Evolutionary conservation across 495 filamentous ascomycete species (phyloP).

Genomic region (Penicillium goetzii): DNA sequence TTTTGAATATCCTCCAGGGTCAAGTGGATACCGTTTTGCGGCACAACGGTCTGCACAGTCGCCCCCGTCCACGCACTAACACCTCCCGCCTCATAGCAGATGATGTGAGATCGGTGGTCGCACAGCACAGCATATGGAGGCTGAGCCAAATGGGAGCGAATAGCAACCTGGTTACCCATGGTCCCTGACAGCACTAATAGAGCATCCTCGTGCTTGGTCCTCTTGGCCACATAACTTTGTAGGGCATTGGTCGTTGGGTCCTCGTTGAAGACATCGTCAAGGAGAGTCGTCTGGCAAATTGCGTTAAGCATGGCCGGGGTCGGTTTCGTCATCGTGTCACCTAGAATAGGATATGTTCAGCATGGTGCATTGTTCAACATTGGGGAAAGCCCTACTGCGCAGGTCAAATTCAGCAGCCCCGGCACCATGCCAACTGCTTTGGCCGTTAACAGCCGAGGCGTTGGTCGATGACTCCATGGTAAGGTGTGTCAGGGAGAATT

Average conservation of each 20-base stretch:
- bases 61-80: constrained; percentile 51
- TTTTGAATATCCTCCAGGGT: constrained; percentile 75
- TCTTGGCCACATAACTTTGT: constrained; percentile 67
- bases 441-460: constrained; percentile 18
- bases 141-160: constrained; percentile 51
- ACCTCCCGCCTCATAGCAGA: constrained; percentile 55
- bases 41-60: constrained; percentile 42
- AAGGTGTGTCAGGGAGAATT: constrained; percentile 31
- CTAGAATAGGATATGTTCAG: constrained; percentile 20
- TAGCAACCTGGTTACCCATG: constrained; percentile 68
- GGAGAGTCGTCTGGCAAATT: constrained; percentile 59
- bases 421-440: constrained; percentile 59
- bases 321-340: constrained; percentile 85
- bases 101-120: constrained; percentile 53
- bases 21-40: constrained; percentile 69
- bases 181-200: constrained; percentile 83
- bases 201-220: constrained; percentile 72
- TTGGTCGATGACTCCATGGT: constrained; percentile 27
- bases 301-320: constrained; percentile 76
- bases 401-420: constrained; percentile 70
- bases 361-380: constrained; percentile 21
- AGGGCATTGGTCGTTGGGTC: constrained; percentile 78
- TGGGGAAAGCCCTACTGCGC: constrained; percentile 35
- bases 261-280: constrained; percentile 85
- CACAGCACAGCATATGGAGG: constrained; percentile 57